Percentiles rank a stretch among this genome's conserved stretches.
These are phyloP conservation scores for Aspergillus sp. DNA, from an alignment of 2,329 filamentous ascomycete species.

Conservation along the genomic window DNA sequence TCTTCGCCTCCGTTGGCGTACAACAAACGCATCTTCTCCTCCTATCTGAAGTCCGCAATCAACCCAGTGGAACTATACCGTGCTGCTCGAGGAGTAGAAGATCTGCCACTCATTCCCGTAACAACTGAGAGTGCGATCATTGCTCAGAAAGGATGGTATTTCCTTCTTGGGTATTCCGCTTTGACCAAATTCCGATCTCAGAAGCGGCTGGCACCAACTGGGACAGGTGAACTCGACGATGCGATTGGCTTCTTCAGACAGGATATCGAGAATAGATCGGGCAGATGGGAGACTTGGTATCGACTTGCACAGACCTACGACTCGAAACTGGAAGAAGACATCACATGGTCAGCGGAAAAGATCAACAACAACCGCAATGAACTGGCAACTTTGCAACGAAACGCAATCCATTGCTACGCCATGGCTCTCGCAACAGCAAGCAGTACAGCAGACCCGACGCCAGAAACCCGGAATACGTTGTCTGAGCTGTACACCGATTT, in stretches of 20 bases:
- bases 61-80: slow-evolving; percentile 73
- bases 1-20: slow-evolving; percentile 73
- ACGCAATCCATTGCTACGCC: slow-evolving; percentile 73
- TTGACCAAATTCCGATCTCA: slow-evolving; percentile 77
- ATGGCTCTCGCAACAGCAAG: slow-evolving; percentile 61
- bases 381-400: slow-evolving; percentile 66
- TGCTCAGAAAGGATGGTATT: slow-evolving; percentile 84
- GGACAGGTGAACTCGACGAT: slow-evolving; percentile 76
- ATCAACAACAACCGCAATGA: slow-evolving; percentile 77
- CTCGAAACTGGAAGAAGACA: slow-evolving; percentile 77
- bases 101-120: slow-evolving; percentile 64
- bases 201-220: slow-evolving; percentile 69
- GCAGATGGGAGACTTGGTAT: slow-evolving; percentile 88
- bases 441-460: slow-evolving; percentile 48
- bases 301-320: slow-evolving; percentile 81
- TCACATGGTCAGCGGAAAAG: slow-evolving; percentile 84
- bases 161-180: slow-evolving; percentile 79
- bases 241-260: slow-evolving; percentile 72
- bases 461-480: slow-evolving; percentile 50
- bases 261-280: slow-evolving; percentile 73
- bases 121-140: slow-evolving; percentile 61
- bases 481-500: slow-evolving; percentile 64
- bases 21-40: slow-evolving; percentile 75
- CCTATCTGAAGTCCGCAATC: slow-evolving; percentile 75
- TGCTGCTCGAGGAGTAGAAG: slow-evolving; percentile 70